phyloP scores from a whole-genome alignment of 176 grass and related monocot genomes.

The Aegilops bicornis region DNA sequence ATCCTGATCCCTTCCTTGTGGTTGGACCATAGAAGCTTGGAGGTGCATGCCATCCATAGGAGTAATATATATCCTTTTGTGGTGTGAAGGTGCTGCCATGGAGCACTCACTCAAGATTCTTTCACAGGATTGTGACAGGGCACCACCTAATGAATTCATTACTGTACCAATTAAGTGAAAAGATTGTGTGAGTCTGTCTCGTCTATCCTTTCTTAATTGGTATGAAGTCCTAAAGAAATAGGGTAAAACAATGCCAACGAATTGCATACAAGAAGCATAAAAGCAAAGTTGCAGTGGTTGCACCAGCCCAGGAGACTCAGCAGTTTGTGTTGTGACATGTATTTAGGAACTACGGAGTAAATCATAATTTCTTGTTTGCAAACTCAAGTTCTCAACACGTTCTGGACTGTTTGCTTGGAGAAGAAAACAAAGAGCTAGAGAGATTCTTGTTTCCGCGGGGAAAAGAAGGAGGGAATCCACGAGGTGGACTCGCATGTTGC shows the following conservation, averaged over 20 bases:
- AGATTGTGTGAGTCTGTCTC: not conserved
- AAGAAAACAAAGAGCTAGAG: not conserved
- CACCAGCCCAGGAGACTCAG: not conserved
- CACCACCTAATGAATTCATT: not conserved
- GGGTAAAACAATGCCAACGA: not conserved
- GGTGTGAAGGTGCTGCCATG: conserved; percentile 37
- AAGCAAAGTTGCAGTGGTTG: not conserved
- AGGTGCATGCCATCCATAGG: conserved; percentile 13
- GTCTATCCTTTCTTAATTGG: not conserved
- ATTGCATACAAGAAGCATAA: not conserved
- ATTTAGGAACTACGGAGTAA: too few species aligned
- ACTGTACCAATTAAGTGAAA: conserved; percentile 17
- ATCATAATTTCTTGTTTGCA: too few species aligned
- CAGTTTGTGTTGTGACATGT: not conserved
- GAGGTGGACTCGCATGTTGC: conserved; percentile 16
- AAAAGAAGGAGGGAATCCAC: conserved; percentile 16
- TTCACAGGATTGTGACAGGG: conserved; percentile 27
- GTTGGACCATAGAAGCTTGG: conserved; percentile 41
- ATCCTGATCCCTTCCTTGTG: conserved; percentile 25
- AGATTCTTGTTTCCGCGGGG: not conserved
- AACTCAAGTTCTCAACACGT: too few species aligned
- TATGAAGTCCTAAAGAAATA: conserved; percentile 29
- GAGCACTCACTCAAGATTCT: conserved; percentile 30
- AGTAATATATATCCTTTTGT: not conserved
- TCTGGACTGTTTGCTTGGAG: too few species aligned